Base-by-base conservation (phyloP, 1,284 basidiomycete genomes). In the Moniliophthora roreri region DNA sequence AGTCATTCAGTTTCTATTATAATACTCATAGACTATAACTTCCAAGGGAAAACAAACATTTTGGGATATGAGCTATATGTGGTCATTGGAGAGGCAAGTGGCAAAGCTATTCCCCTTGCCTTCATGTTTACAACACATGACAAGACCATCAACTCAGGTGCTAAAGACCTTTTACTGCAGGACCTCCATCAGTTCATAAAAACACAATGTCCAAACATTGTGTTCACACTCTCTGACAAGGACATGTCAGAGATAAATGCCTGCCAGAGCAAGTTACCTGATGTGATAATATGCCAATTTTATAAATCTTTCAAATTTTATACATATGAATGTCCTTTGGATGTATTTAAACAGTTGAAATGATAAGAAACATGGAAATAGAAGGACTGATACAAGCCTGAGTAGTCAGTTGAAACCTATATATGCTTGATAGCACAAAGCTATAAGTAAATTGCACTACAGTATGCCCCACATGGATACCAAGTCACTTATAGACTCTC, bases 221-320 rank as follows among this genome's bases (percentile, higher is more conserved):
- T 28, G 26, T 53, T 58, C 40, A 56, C 55, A 0, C 36, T 56
- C 1, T 50, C 47, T 2, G 39, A 41, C 39, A 41, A 41, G 11
- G 57, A 58, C 40, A 58, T 40, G 3, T 50, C 53, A 8, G 54
- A 58, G 32, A 55, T 58, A 32, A 58, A 52, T 35, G 48, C 54
- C 11, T 57, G 44, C 20, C 51, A 42, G 1, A 36, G 13, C 2
- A 44, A 37, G n/a, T 20, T 51, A 4, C 51, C 54, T 13, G 6
- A 50, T 11, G 51, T 42, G 15, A 56, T n/a, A n/a, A n/a, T n/a
- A n/a, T n/a, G n/a, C n/a, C n/a, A n/a, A n/a, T n/a, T n/a, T n/a
- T n/a, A n/a, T n/a, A n/a, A n/a, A n/a, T n/a, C n/a, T n/a, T n/a
- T n/a, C n/a, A n/a, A n/a, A n/a, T n/a, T n/a, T n/a, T n/a, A n/a